These are phyloP conservation scores for Aspergillus cejpii DNA, from an alignment of 2,329 filamentous ascomycete genomes.

Conservation along the genomic window DNA sequence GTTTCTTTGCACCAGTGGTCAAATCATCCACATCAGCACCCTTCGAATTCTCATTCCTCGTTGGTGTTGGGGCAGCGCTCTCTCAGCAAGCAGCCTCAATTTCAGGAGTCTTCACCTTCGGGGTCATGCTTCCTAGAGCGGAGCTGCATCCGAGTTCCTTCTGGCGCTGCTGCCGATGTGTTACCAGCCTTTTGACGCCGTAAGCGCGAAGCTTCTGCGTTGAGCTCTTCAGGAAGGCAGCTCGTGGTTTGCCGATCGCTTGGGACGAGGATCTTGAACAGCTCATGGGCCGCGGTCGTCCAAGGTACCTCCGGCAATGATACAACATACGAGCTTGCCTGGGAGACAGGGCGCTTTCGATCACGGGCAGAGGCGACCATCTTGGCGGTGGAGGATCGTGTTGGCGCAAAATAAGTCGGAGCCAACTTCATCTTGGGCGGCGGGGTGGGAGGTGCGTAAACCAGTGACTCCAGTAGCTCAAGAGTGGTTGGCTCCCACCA, in stretches of 20 bases:
- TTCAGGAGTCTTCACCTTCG: slow-evolving; percentile 50
- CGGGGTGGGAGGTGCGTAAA: slow-evolving; percentile 47
- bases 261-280: slow-evolving; percentile 77
- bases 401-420: slow-evolving; percentile 78
- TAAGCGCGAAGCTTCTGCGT: slow-evolving; percentile 57
- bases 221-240: slow-evolving; percentile 70
- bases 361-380: slow-evolving; percentile 62
- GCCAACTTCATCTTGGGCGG: slow-evolving; percentile 49
- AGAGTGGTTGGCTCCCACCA: slow-evolving; percentile 67
- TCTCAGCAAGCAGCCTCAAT: slow-evolving; percentile 24
- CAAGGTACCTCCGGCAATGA: slow-evolving; percentile 78
- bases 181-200: slow-evolving; percentile 42
- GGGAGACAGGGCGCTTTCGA: slow-evolving; percentile 27
- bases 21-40: slow-evolving; percentile 45
- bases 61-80: slow-evolving; percentile 20
- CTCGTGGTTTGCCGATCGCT: slow-evolving; percentile 66
- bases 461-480: slow-evolving; percentile 60
- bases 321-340: slow-evolving; percentile 51
- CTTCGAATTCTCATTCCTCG: slow-evolving; percentile 1
- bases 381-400: slow-evolving; percentile 78
- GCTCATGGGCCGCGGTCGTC: slow-evolving; percentile 73
- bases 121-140: slow-evolving; percentile 60
- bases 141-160: slow-evolving; percentile 62
- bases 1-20: slow-evolving; percentile 48
- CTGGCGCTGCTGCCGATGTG: slow-evolving; percentile 17